A percentile compares a stretch with the other conserved stretches of the same genome.
These are phyloP conservation scores for Spencermartinsiella ligniputridi DNA, from an alignment of 1,139 yeast species.

Conservation along the genomic window DNA sequence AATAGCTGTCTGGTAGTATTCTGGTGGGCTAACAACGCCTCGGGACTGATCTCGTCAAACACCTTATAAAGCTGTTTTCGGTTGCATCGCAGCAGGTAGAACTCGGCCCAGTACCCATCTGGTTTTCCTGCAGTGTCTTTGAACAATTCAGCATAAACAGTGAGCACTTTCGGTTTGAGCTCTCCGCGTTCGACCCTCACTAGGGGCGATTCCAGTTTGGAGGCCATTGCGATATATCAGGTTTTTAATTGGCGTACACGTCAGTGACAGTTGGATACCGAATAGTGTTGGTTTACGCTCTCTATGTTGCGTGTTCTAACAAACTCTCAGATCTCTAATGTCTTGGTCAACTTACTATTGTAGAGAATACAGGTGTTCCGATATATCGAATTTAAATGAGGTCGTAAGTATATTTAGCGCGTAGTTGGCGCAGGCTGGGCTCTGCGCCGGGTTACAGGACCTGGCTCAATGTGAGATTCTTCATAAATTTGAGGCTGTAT, in stretches of 20 bases:
- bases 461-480: too few species aligned
- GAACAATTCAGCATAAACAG: conserved; percentile 34
- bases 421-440: too few species aligned
- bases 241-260: too few species aligned
- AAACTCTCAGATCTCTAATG: too few species aligned
- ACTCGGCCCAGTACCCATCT: conserved; percentile 38
- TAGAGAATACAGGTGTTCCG: too few species aligned
- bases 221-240: conserved; percentile 7
- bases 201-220: conserved; percentile 30
- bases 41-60: conserved; percentile 24
- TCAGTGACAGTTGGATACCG: background rate
- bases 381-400: too few species aligned
- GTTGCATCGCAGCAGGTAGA: conserved; percentile 34
- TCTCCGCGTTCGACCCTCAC: conserved; percentile 33
- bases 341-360: too few species aligned
- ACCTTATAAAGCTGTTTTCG: conserved; percentile 24
- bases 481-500: too few species aligned
- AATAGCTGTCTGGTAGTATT: conserved; percentile 27
- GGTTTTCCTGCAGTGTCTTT: conserved; percentile 13
- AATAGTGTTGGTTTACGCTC: too few species aligned
- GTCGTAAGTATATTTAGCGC: too few species aligned
- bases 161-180: conserved; percentile 34
- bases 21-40: conserved; percentile 23
- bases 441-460: too few species aligned
- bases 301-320: background rate